Evolutionary conservation across 495 filamentous ascomycete genomes (phyloP), one percentile per base, ranked within the genome.

Genomic region (Delitschia confertaspora): DNA sequence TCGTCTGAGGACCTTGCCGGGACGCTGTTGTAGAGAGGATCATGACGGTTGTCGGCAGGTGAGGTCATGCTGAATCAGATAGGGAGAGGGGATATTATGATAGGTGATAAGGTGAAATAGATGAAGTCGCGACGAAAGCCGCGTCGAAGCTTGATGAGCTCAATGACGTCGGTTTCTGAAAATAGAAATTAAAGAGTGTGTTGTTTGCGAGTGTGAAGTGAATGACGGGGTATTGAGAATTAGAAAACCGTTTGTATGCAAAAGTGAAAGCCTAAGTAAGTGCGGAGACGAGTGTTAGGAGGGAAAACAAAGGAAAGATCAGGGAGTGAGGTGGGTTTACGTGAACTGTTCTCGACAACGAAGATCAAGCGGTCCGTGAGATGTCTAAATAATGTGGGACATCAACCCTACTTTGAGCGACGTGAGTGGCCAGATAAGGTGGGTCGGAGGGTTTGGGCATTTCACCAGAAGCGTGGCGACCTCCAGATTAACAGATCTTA

Each of bases 21-120:
- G 38, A 36, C 26, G 3, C 46, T 60, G 18, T 34, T 18, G 44
- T 62, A 64, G 2, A 51, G 50, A 16, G 65, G 67, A 33, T 69
- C 60, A 14, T 52, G 53, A 33, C 60, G 35, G 48, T 77, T 72
- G 34, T 71, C 63, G 3, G 66, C 54, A 6, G 75, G 73, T n/a
- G 68, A 69, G 9, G 69, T 65, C 75, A 79, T 79, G 32, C 17
- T 6, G 8, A 14, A 9, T 17, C 26, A 29, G 26, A 29, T 29
- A 29, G 7, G 29, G 34, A 64, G 63, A n/a, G 63, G 22, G 10
- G 16, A 10, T 19, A 42, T 7, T 24, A 5, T 33, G 14, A 35
- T 5, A 6, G 20, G 22, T 11, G 13, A 33, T 33, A 41, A 25
- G 21, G 42, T 11, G 20, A 29, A 19, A 38, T 21, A 20, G 25